A percentile compares a stretch with the other conserved stretches of the same genome.
Conservation (phyloP, 768 basidiomycete species). For the Boletus tomentosulus region DNA sequence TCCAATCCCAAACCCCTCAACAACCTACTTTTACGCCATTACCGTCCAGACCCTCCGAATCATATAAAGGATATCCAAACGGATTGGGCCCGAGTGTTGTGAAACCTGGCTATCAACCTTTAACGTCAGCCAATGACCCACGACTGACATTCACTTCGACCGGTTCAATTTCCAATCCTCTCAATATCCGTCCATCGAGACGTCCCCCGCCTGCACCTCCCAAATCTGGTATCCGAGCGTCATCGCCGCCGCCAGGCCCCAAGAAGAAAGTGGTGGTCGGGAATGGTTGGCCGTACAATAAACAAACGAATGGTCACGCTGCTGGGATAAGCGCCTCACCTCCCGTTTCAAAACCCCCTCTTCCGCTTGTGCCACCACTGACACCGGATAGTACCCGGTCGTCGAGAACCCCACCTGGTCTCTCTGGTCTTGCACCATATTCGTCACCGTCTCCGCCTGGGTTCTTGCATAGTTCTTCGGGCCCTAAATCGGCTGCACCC, state of each 20-base stretch:
- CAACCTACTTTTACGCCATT: slow-evolving; percentile 10
- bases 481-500: slow-evolving; percentile 16
- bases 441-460: slow-evolving; percentile 34
- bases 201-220: slow-evolving; percentile 9
- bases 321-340: slow-evolving; percentile 14
- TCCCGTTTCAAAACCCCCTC: slow-evolving; percentile 7
- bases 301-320: slow-evolving; percentile 25
- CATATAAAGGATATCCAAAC: slow-evolving; percentile 7
- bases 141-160: slow-evolving; percentile 37
- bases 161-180: slow-evolving; percentile 47
- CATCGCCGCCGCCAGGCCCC: slow-evolving; percentile 12
- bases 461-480: slow-evolving; percentile 30
- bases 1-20: slow-evolving; percentile 10
- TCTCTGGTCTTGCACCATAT: slow-evolving; percentile 30
- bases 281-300: slow-evolving; percentile 43
- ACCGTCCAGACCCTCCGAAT: slow-evolving; percentile 17
- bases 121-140: slow-evolving; percentile 28
- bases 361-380: slow-evolving; percentile 15
- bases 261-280: slow-evolving; percentile 39
- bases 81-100: slow-evolving; percentile 12
- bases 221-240: slow-evolving; percentile 7
- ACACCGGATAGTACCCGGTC: slow-evolving; percentile 33
- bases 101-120: slow-evolving; percentile 24
- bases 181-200: slow-evolving; percentile 50
- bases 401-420: slow-evolving; percentile 30